Percentiles rank a stretch among this genome's conserved stretches.
Evolutionary conservation across 179 eudicot species (phyloP).

Genomic region (Amaranthus tricolor): DNA sequence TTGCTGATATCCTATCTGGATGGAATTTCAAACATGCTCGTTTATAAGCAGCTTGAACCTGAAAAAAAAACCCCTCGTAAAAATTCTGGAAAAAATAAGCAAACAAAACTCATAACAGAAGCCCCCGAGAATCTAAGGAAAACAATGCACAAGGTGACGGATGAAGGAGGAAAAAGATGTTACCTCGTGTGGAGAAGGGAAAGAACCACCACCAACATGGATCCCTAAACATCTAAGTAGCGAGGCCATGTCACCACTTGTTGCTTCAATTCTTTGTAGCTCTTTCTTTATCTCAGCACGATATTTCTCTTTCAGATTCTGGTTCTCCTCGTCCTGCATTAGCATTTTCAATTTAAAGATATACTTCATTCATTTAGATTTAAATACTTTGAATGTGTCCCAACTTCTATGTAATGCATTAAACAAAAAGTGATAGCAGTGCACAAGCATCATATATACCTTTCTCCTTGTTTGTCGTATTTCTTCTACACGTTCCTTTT

Average conservation of each 20-base stretch:
- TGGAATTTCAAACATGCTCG: slow-evolving; percentile 76
- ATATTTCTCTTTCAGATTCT: slow-evolving; percentile 60
- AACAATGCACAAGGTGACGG: not conserved
- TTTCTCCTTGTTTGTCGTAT: slow-evolving; percentile 68
- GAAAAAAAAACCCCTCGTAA: slow-evolving; percentile 14
- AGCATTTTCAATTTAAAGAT: not conserved
- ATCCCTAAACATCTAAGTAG: slow-evolving; percentile 65
- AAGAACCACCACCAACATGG: slow-evolving; percentile 35
- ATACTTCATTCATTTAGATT: not conserved
- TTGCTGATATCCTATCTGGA: slow-evolving; percentile 72
- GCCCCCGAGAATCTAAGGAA: not conserved
- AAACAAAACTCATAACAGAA: not conserved
- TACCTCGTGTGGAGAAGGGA: slow-evolving; percentile 52
- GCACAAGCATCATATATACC: slow-evolving; percentile 36
- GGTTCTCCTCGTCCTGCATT: slow-evolving; percentile 64
- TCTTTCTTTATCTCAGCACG: slow-evolving; percentile 56
- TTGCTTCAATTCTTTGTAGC: slow-evolving; percentile 44
- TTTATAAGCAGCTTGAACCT: slow-evolving; percentile 86
- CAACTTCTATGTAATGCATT: not conserved
- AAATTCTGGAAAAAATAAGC: not conserved
- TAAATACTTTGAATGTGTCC: slow-evolving; percentile 1
- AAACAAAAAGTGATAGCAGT: not conserved
- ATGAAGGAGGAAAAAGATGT: not conserved
- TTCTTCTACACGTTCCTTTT: slow-evolving; percentile 82
- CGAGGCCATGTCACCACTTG: slow-evolving; percentile 58